A percentile compares a stretch with the other conserved stretches of the same genome.
These are phyloP conservation scores for Elymus sibiricus DNA, from an alignment of 176 grass and related monocot genomes.

Conservation along the genomic window DNA sequence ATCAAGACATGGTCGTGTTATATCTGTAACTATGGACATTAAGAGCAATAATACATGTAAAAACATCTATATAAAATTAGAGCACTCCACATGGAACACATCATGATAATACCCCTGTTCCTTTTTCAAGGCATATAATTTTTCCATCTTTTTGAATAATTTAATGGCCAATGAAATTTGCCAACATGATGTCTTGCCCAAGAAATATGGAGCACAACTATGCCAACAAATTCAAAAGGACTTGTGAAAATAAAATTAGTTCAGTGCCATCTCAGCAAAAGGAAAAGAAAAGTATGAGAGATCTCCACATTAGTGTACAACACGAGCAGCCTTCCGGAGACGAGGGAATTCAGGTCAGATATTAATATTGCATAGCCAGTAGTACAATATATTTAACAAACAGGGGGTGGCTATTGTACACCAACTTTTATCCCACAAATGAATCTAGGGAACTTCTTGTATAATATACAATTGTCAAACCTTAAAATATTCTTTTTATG, in stretches of 20 bases:
- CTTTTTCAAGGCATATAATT: not conserved
- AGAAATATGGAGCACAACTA: not conserved
- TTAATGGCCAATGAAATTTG: not conserved
- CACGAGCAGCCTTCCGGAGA: not conserved
- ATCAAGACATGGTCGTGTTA: not conserved
- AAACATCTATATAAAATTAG: not conserved
- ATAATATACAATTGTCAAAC: not conserved
- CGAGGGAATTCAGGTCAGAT: not conserved
- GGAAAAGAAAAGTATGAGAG: not conserved
- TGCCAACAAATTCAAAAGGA: too few relatives aligned
- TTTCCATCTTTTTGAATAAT: not conserved
- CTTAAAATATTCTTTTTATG: not conserved
- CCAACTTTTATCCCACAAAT: not conserved
- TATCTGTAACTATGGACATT: not conserved
- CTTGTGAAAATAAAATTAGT: not conserved
- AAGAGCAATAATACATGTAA: not conserved
- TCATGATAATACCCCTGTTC: not conserved
- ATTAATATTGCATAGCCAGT: not conserved
- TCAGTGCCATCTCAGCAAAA: not conserved
- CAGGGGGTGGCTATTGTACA: not conserved
- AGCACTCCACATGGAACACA: not conserved
- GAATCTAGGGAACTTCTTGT: not conserved
- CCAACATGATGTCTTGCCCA: not conserved
- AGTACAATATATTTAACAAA: not conserved
- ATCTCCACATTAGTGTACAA: not conserved